Conservation (phyloP, 2,329 filamentous ascomycete species). For the Plenodomus lindquistii region DNA sequence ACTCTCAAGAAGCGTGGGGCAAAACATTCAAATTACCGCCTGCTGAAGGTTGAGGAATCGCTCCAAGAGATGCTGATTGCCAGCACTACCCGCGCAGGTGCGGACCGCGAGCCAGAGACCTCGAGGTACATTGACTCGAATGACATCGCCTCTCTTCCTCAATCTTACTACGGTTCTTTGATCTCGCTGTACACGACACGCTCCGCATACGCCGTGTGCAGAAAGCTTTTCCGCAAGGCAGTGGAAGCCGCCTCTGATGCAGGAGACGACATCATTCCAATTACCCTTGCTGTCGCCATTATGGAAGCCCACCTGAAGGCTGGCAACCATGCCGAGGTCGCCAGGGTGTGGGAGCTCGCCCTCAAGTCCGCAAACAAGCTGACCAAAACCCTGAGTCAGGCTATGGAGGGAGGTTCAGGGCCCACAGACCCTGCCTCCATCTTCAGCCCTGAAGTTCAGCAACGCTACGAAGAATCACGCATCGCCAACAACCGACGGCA, state of each 20-base stretch:
- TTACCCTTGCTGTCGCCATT: slow-evolving; percentile 56
- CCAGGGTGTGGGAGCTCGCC: slow-evolving; percentile 67
- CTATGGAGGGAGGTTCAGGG: slow-evolving; percentile 39
- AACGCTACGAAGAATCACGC: slow-evolving; percentile 20
- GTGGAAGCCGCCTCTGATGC: slow-evolving; percentile 16
- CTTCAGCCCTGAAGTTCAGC: slow-evolving; percentile 22
- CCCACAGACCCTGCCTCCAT: slow-evolving; percentile 19
- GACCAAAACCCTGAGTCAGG: slow-evolving; percentile 36
- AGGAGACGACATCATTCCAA: slow-evolving; percentile 23
- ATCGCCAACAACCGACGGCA: slow-evolving; percentile 49
- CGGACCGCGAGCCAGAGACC: slow-evolving; percentile 31
- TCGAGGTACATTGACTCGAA: slow-evolving; percentile 26
- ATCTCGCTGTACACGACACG: slow-evolving; percentile 59
- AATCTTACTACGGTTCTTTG: slow-evolving; percentile 59
- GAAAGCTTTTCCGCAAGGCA: slow-evolving; percentile 31
- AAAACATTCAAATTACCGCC: slow-evolving; percentile 17
- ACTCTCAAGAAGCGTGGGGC: slow-evolving; percentile 15
- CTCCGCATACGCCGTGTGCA: slow-evolving; percentile 49
- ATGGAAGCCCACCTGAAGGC: slow-evolving; percentile 69
- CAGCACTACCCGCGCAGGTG: slow-evolving; percentile 33
- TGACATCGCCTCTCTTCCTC: slow-evolving; percentile 49
- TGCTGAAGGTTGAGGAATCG: slow-evolving; percentile 32
- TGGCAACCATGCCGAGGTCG: slow-evolving; percentile 62
- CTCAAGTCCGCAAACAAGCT: slow-evolving; percentile 56
- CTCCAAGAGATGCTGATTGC: slow-evolving; percentile 30